Base-by-base conservation (phyloP, 768 basidiomycete genomes). In the Phallus indusiatus region DNA sequence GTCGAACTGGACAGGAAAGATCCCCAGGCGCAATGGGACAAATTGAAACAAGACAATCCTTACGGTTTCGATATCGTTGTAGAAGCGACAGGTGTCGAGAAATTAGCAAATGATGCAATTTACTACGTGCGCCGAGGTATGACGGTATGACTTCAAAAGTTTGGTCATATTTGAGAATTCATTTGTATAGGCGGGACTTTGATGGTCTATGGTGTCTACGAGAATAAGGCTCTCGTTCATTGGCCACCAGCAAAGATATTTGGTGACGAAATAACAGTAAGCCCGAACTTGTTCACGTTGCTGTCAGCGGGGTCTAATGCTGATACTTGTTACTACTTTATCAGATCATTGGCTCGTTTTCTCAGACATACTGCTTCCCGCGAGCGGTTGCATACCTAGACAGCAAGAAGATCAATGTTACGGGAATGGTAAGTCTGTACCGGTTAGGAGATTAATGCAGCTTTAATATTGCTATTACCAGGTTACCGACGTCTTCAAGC, bases 191-290 rank as follows among this genome's bases (percentile, higher is more conserved):
- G 90, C 16, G 90, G 89, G 17, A 90, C 89, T 2, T 70, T 91
- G 67, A 85, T 91, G 84, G 79, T 91, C 48, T 95, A 95, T 66
- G 92, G 92, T 46, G 92, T 94, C 42, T 95, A 94, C 68, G 86
- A 85, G 70, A 85, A 93, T 73, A 83, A 84, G 62, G 92, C 90
- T 1, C 76, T 80, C 20, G 88, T 94, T 1, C 83, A 85, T 64
- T 94, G 90, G 90, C 81, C 90, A 1, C 92, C 91, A 2, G 81
- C 83, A 54, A 90, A 89, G 76, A 88, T 90, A 58, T 83, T 85
- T 69, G 73, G 76, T 11, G 84, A 89, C 66, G 87, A 89, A 67
- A 88, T 88, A 62, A 75, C 70, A 62, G 81, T 83, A 55, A 4
- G 65, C 65, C 22, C 16, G n/a, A 55, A 49, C 47, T 58, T 56